A percentile compares a stretch with the other conserved stretches of the same genome.
Evolutionary conservation across 805 yeast genomes (phyloP).

Genomic region (Candida nemodendra): DNA sequence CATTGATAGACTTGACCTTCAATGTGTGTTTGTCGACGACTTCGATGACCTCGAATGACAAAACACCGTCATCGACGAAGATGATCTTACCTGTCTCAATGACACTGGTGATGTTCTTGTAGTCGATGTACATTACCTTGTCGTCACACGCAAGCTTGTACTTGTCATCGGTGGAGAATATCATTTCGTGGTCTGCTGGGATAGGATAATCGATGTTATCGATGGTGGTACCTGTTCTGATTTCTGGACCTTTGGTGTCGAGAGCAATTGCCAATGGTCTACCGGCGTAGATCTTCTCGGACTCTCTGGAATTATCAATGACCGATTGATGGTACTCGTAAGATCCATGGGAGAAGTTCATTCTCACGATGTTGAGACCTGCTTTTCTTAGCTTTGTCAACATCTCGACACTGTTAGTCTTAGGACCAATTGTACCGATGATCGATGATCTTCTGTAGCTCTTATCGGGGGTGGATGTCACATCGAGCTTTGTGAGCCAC

Average conservation of each 20-base stretch:
- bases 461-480: slow-evolving; percentile 70
- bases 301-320: slow-evolving; percentile 92
- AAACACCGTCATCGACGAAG: slow-evolving; percentile 96
- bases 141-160: slow-evolving; percentile 73
- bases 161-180: slow-evolving; percentile 84
- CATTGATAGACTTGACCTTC: slow-evolving; percentile 85
- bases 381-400: slow-evolving; percentile 90
- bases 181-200: slow-evolving; percentile 83
- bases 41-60: slow-evolving; percentile 89
- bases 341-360: slow-evolving; percentile 99
- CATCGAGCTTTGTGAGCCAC: slow-evolving; percentile 82
- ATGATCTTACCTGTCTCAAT: slow-evolving; percentile 84
- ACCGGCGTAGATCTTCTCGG: slow-evolving; percentile 86
- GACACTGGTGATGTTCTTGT: slow-evolving; percentile 94
- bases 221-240: slow-evolving; percentile 94
- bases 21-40: slow-evolving; percentile 76
- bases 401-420: slow-evolving; percentile 86
- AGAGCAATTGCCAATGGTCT: slow-evolving; percentile 98
- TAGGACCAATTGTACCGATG: slow-evolving; percentile 99
- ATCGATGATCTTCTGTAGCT: slow-evolving; percentile 91
- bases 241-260: slow-evolving; percentile 99
- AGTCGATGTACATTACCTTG: slow-evolving; percentile 85
- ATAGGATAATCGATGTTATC: slow-evolving; percentile 82
- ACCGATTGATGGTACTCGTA: slow-evolving; percentile 97
- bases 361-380: slow-evolving; percentile 95